These are phyloP conservation scores for Candida nanaspora DNA, from an alignment of 805 yeast species.

Conservation along the genomic window DNA sequence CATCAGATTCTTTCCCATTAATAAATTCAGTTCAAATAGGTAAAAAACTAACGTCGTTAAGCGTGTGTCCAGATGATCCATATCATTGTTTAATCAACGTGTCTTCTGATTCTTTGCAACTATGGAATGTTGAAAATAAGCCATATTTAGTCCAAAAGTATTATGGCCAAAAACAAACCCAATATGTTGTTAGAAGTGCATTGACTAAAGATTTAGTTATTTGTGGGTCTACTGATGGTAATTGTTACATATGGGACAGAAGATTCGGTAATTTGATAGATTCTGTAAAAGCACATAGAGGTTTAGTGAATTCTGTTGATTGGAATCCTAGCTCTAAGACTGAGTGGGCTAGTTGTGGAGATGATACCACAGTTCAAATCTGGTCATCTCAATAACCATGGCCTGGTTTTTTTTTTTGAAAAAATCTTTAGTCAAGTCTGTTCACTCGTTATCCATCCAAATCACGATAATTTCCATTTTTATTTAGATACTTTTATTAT, in stretches of 20 bases:
- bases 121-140: slow-evolving; percentile 68
- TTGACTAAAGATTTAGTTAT: slow-evolving; percentile 66
- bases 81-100: slow-evolving; percentile 50
- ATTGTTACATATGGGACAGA: slow-evolving; percentile 72
- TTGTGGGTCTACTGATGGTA: slow-evolving; percentile 83
- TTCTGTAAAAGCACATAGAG: slow-evolving; percentile 54
- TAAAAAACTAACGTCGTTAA: slow-evolving; percentile 58
- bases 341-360: slow-evolving; percentile 70
- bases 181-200: slow-evolving; percentile 66
- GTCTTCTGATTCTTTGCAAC: slow-evolving; percentile 68
- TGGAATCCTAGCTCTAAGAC: slow-evolving; percentile 43
- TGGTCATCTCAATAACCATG: too few species aligned
- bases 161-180: slow-evolving; percentile 65
- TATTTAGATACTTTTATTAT: neutral
- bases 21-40: slow-evolving; percentile 35
- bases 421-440: too few species aligned
- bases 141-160: slow-evolving; percentile 46
- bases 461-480: too few species aligned
- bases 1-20: slow-evolving; percentile 29
- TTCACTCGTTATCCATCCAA: too few species aligned
- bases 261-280: slow-evolving; percentile 60
- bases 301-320: slow-evolving; percentile 69
- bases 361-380: slow-evolving; percentile 63
- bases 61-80: slow-evolving; percentile 47
- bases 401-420: too few species aligned